Base-by-base conservation (phyloP, 495 filamentous ascomycete species). In the Podospora australis region DNA sequence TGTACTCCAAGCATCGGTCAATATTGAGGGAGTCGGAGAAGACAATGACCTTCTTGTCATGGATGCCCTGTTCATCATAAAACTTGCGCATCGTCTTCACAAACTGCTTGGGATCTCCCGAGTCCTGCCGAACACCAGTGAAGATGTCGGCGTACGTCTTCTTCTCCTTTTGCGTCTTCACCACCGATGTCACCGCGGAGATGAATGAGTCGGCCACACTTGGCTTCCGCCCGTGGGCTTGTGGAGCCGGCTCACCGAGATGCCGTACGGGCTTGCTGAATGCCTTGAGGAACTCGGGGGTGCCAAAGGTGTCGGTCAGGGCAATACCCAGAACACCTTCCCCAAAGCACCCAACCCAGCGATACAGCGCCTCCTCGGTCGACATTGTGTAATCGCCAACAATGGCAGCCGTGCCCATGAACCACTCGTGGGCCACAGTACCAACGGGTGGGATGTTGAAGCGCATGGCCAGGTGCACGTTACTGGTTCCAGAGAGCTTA, bases 401-500 rank as follows among this genome's bases (percentile, higher is more conserved):
- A 57, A 96, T 86, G 26, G 92, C 90, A 13, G 92, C 92, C 44
- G 95, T 88, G 32, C 87, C 88, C 92, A 98, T 98, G 70, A 95
- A 96, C 94, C 94, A 98, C 68, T 98, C 92, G 54, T 98, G 92
- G 0, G 94, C 92, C 1, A 98, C 90, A 2, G 92, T 98, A 13
- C 92, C 92, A 16, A 98, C 81, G 0, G 91, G 87, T 6, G 78
- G 68, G 22, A 92, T 77, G 17, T 78, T 79, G 63, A 91, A 87
- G 60, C 88, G 86, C 87, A 94, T 94, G 14, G 92, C 92, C 50
- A 97, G 85, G 60, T 98, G 92, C 17, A 97, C 94, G 60, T 98
- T 98, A 64, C 90, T 96, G 1, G 92, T 95, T 1, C 92, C 92
- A 1, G 81, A 80, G 40, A 97, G 74, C 50, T 79, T 81, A 1